Evolutionary conservation across 768 basidiomycete genomes (phyloP).

Genomic region (Fomitopsis pulvina): DNA sequence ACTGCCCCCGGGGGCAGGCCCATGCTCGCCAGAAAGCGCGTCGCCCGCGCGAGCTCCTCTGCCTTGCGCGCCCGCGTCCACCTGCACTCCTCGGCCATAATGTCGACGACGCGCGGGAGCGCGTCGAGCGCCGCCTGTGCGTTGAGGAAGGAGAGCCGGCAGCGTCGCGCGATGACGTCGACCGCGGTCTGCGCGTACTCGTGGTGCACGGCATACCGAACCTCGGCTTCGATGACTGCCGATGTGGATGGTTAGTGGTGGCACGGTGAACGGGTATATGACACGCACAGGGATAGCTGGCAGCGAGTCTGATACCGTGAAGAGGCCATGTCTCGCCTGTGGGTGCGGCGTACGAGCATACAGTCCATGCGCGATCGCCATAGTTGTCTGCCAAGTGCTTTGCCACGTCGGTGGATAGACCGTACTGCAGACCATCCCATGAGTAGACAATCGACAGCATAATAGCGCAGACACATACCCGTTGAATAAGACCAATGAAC

Average conservation of each 20-base stretch:
- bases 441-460: background rate
- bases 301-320: constrained; percentile 66
- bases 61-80: constrained; percentile 62
- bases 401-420: constrained; percentile 86
- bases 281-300: constrained; percentile 64
- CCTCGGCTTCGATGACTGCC: constrained; percentile 85
- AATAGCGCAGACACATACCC: constrained; percentile 39
- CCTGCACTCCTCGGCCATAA: constrained; percentile 81
- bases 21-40: constrained; percentile 77
- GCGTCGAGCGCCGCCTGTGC: constrained; percentile 77
- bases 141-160: constrained; percentile 92
- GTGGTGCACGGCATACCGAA: constrained; percentile 78
- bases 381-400: constrained; percentile 91
- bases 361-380: constrained; percentile 95
- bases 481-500: constrained; percentile 94
- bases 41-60: constrained; percentile 50
- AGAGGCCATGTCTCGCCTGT: constrained; percentile 83
- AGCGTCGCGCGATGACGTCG: constrained; percentile 89
- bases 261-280: background rate
- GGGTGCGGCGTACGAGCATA: constrained; percentile 71
- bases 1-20: constrained; percentile 57
- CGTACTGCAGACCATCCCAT: constrained; percentile 72
- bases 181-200: constrained; percentile 92
- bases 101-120: constrained; percentile 82
- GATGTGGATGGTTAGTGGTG: background rate